A percentile compares a stretch with the other conserved stretches of the same genome.
Conservation (phyloP, 2,329 filamentous ascomycete species). For the Plenodomus biglobosus region DNA sequence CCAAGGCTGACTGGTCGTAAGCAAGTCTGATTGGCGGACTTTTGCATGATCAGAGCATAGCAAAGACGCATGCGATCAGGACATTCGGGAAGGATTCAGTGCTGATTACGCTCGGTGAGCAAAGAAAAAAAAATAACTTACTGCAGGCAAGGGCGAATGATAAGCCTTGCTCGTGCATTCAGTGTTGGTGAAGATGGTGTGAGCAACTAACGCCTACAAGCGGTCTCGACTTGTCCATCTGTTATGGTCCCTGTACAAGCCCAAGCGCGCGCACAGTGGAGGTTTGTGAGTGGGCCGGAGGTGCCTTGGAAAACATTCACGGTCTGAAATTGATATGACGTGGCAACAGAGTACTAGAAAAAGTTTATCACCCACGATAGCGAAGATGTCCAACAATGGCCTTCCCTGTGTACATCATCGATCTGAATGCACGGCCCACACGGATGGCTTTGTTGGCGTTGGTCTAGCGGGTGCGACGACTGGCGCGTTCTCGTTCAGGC, state of each 20-base stretch:
- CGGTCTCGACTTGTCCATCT: too few relatives aligned
- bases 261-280: slow-evolving; percentile 24
- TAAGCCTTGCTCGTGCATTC: slow-evolving; percentile 3
- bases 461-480: slow-evolving; percentile 35
- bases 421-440: slow-evolving; percentile 35
- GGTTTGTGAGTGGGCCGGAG: slow-evolving; percentile 10
- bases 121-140: slow-evolving; percentile 13
- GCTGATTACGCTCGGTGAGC: slow-evolving; percentile 3
- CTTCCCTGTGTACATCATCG: slow-evolving; percentile 32
- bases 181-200: slow-evolving; percentile 7
- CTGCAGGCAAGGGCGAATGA: slow-evolving; percentile 7
- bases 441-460: slow-evolving; percentile 39
- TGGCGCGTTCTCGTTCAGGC: slow-evolving; percentile 27
- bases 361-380: slow-evolving; percentile 6
- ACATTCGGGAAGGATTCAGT: slow-evolving; percentile 14
- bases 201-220: slow-evolving; percentile 3
- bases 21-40: slow-evolving; percentile 24
- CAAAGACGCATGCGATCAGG: slow-evolving; percentile 16
- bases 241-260: not conserved
- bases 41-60: slow-evolving; percentile 18
- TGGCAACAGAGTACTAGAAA: slow-evolving; percentile 19
- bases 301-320: slow-evolving; percentile 5
- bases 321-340: slow-evolving; percentile 5
- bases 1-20: not conserved
- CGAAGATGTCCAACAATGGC: slow-evolving; percentile 13